Evolutionary conservation across 2,329 filamentous ascomycete species (phyloP).

Genomic region (Beauveria rudraprayagi): DNA sequence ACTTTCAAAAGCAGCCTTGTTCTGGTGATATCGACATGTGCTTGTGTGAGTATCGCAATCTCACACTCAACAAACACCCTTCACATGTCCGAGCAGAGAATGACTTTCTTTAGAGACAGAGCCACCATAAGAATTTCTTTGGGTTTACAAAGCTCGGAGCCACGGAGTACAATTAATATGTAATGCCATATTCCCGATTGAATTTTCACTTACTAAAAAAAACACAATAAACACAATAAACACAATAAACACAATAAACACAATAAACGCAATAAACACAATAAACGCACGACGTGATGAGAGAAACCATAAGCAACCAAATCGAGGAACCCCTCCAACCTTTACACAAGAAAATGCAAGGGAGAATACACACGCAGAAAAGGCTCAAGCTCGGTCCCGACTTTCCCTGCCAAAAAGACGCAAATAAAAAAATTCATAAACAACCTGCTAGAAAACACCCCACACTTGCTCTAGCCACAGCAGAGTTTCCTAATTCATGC

Average conservation of each 20-base stretch:
- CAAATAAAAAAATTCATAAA: constrained; percentile 16
- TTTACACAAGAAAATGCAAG: constrained; percentile 5
- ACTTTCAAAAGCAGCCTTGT: neutral
- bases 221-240: constrained; percentile 3
- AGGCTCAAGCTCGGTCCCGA: neutral
- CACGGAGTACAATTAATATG: neutral
- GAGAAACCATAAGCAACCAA: neutral
- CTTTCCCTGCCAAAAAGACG: neutral
- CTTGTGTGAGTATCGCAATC: no score
- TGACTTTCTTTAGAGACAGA: no score
- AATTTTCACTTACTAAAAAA: neutral
- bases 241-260: neutral
- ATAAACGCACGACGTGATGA: neutral
- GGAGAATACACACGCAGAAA: constrained; percentile 5
- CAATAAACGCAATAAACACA: neutral
- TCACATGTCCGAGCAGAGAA: no score
- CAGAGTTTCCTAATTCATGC: neutral
- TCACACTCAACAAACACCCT: no score
- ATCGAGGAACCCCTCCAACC: neutral
- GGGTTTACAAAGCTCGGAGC: no score
- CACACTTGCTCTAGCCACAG: neutral
- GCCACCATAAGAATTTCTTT: no score
- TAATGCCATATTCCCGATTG: neutral
- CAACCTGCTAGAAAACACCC: neutral
- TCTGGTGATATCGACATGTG: no score